These are phyloP conservation scores for Lipomyces spencermartinsiae DNA, from an alignment of 805 yeast species.

Conservation along the genomic window DNA sequence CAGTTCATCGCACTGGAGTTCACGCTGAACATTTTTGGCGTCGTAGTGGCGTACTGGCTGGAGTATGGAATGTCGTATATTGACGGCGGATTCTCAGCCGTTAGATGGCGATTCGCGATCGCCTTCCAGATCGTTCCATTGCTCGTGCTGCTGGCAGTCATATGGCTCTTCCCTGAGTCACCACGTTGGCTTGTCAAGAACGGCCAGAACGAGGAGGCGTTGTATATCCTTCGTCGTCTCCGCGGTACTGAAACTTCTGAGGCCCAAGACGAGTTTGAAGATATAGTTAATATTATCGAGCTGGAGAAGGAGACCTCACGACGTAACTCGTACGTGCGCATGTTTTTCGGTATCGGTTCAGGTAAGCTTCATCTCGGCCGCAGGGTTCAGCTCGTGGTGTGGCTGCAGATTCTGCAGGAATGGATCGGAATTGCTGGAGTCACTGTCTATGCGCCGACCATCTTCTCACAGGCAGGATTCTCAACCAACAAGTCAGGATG, in stretches of 20 bases:
- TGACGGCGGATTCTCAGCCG: conserved; percentile 33
- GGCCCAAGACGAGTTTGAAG: conserved; percentile 30
- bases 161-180: conserved; percentile 72
- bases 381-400: conserved; percentile 45
- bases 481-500: conserved; percentile 51
- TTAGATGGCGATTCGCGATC: conserved; percentile 75
- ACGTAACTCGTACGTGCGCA: conserved; percentile 53
- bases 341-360: conserved; percentile 57
- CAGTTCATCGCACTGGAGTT: conserved; percentile 65
- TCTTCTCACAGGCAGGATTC: conserved; percentile 48
- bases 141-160: conserved; percentile 63
- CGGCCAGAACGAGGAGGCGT: conserved; percentile 69
- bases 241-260: conserved; percentile 31
- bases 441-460: conserved; percentile 52
- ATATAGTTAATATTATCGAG: conserved; percentile 36
- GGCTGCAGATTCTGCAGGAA: conserved; percentile 50
- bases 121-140: conserved; percentile 67
- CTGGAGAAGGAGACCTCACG: conserved; percentile 33
- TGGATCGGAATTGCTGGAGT: conserved; percentile 56
- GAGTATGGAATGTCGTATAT: conserved; percentile 68
- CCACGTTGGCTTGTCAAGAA: conserved; percentile 80
- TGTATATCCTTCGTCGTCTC: conserved; percentile 26
- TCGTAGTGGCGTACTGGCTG: conserved; percentile 72
- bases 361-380: conserved; percentile 52
- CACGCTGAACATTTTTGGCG: conserved; percentile 64